A percentile compares a stretch with the other conserved stretches of the same genome.
Evolutionary conservation across 352 stramenopile species (phyloP).

Genomic region (Phytophthora constricta): DNA sequence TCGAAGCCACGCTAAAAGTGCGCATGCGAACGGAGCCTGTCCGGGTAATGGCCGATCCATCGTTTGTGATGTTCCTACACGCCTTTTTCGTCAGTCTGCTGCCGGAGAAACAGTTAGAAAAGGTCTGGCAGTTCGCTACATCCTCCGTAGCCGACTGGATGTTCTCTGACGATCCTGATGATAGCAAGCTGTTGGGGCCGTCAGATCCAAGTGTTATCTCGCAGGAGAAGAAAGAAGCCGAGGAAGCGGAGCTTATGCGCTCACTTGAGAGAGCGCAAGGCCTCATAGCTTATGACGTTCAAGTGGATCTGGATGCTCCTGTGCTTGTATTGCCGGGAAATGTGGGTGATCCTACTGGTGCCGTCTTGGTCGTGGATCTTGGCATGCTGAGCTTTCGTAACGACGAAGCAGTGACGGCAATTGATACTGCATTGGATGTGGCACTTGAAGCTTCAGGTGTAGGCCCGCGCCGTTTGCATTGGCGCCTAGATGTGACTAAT

Average conservation of each 20-base stretch:
- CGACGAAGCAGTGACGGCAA: slow-evolving; percentile 35
- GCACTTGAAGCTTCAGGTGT: neutral
- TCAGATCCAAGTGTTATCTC: slow-evolving; percentile 1
- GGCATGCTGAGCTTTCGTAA: slow-evolving; percentile 71
- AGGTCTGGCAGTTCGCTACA: slow-evolving; percentile 82
- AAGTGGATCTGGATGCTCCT: slow-evolving; percentile 77
- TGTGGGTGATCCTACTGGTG: slow-evolving; percentile 39
- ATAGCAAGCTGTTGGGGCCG: slow-evolving; percentile 21
- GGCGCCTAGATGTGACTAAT: slow-evolving; percentile 64
- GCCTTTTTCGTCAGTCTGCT: slow-evolving; percentile 76
- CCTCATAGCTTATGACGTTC: slow-evolving; percentile 60
- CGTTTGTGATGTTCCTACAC: slow-evolving; percentile 72
- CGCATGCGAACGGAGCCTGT: slow-evolving; percentile 68
- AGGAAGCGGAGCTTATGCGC: slow-evolving; percentile 46
- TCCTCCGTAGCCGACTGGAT: slow-evolving; percentile 86
- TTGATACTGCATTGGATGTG: slow-evolving; percentile 19
- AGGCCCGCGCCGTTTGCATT: slow-evolving; percentile 49
- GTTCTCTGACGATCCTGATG: slow-evolving; percentile 63
- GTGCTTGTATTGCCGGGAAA: slow-evolving; percentile 75
- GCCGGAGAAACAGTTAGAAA: slow-evolving; percentile 72
- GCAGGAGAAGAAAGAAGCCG: slow-evolving; percentile 38
- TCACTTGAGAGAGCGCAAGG: slow-evolving; percentile 44
- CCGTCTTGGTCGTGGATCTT: slow-evolving; percentile 74
- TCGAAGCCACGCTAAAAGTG: slow-evolving; percentile 40
- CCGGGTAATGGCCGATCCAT: slow-evolving; percentile 72